These are phyloP conservation scores for Phaeoacremonium minimum DNA, from an alignment of 2,329 filamentous ascomycete species.

Conservation along the genomic window DNA sequence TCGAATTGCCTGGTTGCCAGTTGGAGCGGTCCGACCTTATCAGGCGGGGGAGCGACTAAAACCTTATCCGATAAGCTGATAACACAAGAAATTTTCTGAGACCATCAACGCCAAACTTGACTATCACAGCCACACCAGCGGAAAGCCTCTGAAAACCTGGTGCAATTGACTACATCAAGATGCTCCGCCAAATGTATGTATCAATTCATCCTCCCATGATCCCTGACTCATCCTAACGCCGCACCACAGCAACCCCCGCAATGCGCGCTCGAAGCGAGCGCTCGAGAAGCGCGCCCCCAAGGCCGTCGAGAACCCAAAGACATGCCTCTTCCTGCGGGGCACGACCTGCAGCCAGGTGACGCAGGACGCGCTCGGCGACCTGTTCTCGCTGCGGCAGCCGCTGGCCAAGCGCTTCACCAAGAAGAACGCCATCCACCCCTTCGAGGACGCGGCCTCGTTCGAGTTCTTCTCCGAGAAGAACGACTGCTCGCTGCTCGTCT, in stretches of 20 bases:
- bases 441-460: slow-evolving; percentile 81
- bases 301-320: slow-evolving; percentile 83
- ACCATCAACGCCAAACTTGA: too few species aligned
- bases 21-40: too few species aligned
- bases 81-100: too few species aligned
- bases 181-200: slow-evolving; percentile 46
- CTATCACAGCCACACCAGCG: too few species aligned
- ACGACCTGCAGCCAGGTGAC: slow-evolving; percentile 79
- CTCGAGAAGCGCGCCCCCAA: slow-evolving; percentile 93
- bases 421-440: slow-evolving; percentile 94
- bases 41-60: too few species aligned
- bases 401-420: slow-evolving; percentile 89
- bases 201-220: background rate
- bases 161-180: too few species aligned
- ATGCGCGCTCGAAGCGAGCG: slow-evolving; percentile 88
- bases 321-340: slow-evolving; percentile 82
- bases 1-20: too few species aligned
- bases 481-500: slow-evolving; percentile 80
- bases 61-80: too few species aligned
- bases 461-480: slow-evolving; percentile 98
- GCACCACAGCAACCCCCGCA: slow-evolving; percentile 50
- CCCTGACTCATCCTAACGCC: background rate
- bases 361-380: slow-evolving; percentile 78
- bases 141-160: too few species aligned
- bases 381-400: slow-evolving; percentile 80